These are phyloP conservation scores for Byssochlamys sp. DNA, from an alignment of 2,329 filamentous ascomycete genomes.

Conservation along the genomic window DNA sequence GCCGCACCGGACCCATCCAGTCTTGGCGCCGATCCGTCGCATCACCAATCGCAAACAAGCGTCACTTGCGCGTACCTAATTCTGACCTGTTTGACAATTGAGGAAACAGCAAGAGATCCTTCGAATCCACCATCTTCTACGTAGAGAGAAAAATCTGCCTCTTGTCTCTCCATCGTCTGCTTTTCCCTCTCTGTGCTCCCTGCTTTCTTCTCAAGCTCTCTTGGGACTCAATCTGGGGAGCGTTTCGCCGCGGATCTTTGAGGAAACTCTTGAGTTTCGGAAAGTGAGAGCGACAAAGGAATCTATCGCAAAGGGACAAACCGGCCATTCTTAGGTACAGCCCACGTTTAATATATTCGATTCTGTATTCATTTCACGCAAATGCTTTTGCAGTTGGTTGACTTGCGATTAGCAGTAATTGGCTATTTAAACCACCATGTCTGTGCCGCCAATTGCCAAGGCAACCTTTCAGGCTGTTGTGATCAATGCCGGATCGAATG, in stretches of 20 bases:
- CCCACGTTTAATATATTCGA: background rate
- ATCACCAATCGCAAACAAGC: background rate
- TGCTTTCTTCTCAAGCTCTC: background rate
- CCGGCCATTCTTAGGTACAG: background rate
- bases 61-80: background rate
- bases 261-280: too few species aligned
- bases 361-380: background rate
- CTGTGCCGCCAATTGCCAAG: conserved; percentile 40
- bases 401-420: background rate
- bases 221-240: background rate
- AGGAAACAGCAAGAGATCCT: background rate
- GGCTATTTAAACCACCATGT: conserved; percentile 10
- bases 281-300: background rate
- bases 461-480: conserved; percentile 46
- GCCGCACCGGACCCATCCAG: background rate
- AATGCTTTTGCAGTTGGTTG: background rate
- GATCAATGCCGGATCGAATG: conserved; percentile 46
- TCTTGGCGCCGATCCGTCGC: background rate
- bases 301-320: background rate
- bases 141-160: background rate
- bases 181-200: background rate
- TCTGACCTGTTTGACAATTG: background rate
- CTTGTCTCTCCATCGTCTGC: background rate
- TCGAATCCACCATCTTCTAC: background rate
- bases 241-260: background rate